These are phyloP conservation scores for Dalbergia oliveri DNA, from an alignment of 306 rosid species.

Conservation along the genomic window DNA sequence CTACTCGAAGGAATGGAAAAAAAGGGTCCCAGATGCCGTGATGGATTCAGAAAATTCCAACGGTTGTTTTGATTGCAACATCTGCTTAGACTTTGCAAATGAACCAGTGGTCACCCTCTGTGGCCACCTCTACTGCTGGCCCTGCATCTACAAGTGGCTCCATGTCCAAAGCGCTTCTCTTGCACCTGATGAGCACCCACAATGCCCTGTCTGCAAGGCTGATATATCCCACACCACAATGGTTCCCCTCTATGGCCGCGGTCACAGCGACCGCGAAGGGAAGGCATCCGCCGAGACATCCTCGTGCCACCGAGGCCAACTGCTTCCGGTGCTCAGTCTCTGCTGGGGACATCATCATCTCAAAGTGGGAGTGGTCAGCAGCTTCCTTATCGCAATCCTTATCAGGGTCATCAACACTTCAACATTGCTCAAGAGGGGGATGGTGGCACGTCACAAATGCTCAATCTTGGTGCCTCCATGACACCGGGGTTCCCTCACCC, in stretches of 20 bases:
- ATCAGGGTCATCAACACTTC: constrained; percentile 72
- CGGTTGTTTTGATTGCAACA: constrained; percentile 86
- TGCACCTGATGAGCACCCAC: constrained; percentile 80
- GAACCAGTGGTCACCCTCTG: constrained; percentile 95
- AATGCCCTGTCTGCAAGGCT: constrained; percentile 97
- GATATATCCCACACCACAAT: constrained; percentile 76
- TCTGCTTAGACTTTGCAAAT: constrained; percentile 81
- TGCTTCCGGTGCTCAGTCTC: constrained; percentile 58
- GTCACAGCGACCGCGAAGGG: constrained; percentile 39
- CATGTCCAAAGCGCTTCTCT: constrained; percentile 83
- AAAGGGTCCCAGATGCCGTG: constrained; percentile 46
- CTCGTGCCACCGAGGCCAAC: constrained; percentile 86
- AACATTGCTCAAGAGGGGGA: constrained; percentile 58
- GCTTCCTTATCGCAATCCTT: constrained; percentile 83
- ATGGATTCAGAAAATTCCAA: constrained; percentile 57
- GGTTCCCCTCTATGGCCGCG: constrained; percentile 90
- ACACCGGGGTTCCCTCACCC: constrained; percentile 66
- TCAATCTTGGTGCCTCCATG: constrained; percentile 50
- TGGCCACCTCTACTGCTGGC: constrained; percentile 98
- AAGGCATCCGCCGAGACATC: constrained; percentile 48
- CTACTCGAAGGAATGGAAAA: constrained; percentile 69
- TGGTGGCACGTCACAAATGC: constrained; percentile 54
- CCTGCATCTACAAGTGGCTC: constrained; percentile 95
- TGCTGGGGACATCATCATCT: constrained; percentile 47
- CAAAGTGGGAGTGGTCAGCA: constrained; percentile 59